Evolutionary conservation across 495 filamentous ascomycete species (phyloP).

Genomic region (Xanthoparmelia taractica): DNA sequence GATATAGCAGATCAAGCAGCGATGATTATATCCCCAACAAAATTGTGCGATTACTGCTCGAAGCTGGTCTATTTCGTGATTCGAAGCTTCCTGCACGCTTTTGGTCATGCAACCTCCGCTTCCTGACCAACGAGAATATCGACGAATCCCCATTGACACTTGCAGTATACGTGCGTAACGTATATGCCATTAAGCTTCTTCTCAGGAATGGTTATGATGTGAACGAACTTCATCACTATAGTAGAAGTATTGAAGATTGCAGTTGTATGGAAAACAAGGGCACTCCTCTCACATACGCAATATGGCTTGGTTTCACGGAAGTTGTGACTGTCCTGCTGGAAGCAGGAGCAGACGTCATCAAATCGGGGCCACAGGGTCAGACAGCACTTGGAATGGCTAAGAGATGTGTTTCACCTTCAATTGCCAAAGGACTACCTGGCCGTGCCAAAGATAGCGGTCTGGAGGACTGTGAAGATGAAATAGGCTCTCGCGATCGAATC

Average conservation of each 20-base stretch:
- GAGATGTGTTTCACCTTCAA: not conserved
- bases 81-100: constrained; percentile 1
- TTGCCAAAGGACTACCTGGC: not conserved
- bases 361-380: not conserved
- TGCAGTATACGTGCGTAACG: not conserved
- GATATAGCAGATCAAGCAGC: not conserved
- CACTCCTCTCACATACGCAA: not conserved
- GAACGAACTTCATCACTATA: not conserved
- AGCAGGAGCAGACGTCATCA: not conserved
- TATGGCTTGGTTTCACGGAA: not conserved
- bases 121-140: not conserved
- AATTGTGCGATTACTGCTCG: not conserved
- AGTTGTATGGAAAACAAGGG: not conserved
- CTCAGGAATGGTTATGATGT: not conserved
- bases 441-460: not conserved
- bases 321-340: not conserved
- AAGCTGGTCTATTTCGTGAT: constrained; percentile 1
- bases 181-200: not conserved
- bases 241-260: no score
- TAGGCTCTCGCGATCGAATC: not conserved
- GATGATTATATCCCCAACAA: not conserved
- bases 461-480: not conserved
- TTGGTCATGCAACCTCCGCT: not conserved
- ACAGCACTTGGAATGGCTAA: not conserved
- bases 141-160: not conserved